Evolutionary conservation across 2,329 filamentous ascomycete genomes (phyloP).

Genomic region (Endoconidiophora polonica): DNA sequence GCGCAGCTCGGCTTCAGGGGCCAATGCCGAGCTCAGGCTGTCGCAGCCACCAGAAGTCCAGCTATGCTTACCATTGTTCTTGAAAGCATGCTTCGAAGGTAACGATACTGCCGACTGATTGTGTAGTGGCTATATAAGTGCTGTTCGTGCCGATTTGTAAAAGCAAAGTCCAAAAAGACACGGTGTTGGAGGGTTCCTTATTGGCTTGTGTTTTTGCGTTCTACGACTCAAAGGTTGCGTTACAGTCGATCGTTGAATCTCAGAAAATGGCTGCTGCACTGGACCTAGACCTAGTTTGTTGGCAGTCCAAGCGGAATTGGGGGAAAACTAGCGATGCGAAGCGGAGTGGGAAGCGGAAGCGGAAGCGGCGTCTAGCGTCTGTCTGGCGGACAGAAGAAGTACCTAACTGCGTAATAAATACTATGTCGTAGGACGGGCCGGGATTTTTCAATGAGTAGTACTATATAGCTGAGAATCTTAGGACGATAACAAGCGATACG

Average conservation of each 20-base stretch:
- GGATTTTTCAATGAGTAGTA: too few species aligned
- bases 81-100: neutral
- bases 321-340: neutral
- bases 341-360: neutral
- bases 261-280: too few species aligned
- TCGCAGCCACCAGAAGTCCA: neutral
- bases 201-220: too few species aligned
- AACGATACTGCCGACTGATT: neutral
- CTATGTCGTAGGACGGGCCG: neutral
- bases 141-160: too few species aligned
- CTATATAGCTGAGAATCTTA: too few species aligned
- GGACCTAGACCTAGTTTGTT: neutral
- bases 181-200: too few species aligned
- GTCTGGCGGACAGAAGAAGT: neutral
- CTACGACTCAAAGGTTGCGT: neutral
- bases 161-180: neutral
- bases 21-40: neutral
- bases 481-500: too few species aligned
- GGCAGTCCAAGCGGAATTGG: neutral
- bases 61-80: conserved; percentile 2
- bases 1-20: neutral
- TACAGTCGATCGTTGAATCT: neutral
- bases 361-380: neutral
- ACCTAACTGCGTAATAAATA: neutral
- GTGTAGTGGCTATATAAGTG: neutral